Base-by-base conservation (phyloP, 306 rosid genomes). In the Begonia masoniana region DNA sequence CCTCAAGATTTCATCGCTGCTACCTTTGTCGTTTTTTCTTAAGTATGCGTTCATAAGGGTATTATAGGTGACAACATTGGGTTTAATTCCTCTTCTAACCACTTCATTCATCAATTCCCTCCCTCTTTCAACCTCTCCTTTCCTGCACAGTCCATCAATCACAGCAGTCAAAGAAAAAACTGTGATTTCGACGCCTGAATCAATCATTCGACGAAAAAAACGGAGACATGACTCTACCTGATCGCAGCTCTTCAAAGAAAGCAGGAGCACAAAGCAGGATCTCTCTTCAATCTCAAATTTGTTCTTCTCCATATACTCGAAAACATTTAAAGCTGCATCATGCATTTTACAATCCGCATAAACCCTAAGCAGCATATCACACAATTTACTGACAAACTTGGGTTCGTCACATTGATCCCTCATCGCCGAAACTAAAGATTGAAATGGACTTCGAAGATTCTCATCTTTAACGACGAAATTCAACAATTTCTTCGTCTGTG, bases 331-430 rank as follows among this genome's bases (percentile, higher is more conserved):
- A 8, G 95, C 94, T 50, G 73, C 81, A n/a, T 67, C 59, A 45
- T 82, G 76, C 94, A 82, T 64, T 42, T 61, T 51, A 43, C 68
- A 74, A 54, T 78, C 83, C 13, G 66, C 61, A 58, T 79, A 82
- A 24, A 80, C 85, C 71, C 89, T 72, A n/a, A 89, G 67, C 15
- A 84, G 36, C 94, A 89, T 82, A 59, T 89, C 95, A 57, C 78
- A 82, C 8, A 89, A 57, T 54, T 58, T 80, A 66, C 42, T 69
- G 39, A 75, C 60, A 59, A 83, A 78, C 10, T 23, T 21, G 2
- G 72, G 47, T 6, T 65, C 74, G 17, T 47, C 55, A 47, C 9
- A 13, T 13, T 55, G 68, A n/a, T 60, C 49, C 35, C 74, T 78
- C 50, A 76, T 51, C 69, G 73, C 71, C 57, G 69, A 62, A 54